phyloP scores from a whole-genome alignment of 805 yeast species.

The Schizosaccharomyces lindneri region DNA sequence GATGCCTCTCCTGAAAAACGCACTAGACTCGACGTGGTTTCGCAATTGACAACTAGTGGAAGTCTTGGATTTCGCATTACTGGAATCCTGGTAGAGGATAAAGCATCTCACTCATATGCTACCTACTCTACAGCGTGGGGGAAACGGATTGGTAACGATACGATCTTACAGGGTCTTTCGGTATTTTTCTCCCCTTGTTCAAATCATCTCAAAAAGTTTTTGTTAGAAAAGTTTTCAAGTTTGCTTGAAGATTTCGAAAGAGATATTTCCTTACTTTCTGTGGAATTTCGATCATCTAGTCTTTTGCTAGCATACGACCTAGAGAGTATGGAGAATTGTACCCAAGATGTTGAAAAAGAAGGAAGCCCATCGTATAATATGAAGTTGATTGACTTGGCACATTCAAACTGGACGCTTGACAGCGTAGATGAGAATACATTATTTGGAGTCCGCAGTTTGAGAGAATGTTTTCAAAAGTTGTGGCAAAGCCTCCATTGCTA shows the following conservation, averaged over 20 bases:
- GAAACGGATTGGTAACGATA: not conserved
- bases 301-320: not conserved
- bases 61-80: conserved; percentile 53
- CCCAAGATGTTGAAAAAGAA: too few relatives aligned
- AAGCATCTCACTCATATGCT: not conserved
- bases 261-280: not conserved
- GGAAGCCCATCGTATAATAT: not conserved
- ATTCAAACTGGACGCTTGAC: not conserved
- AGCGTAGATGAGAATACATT: not conserved
- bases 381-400: not conserved
- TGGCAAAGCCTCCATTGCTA: not conserved
- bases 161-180: not conserved
- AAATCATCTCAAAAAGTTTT: not conserved
- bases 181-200: not conserved
- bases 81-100: conserved; percentile 44
- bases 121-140: not conserved
- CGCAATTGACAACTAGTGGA: conserved; percentile 58
- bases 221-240: not conserved
- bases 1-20: conserved; percentile 33
- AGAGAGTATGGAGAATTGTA: not conserved
- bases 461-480: not conserved
- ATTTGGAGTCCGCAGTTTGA: not conserved
- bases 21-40: conserved; percentile 35
- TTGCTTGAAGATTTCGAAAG: not conserved
- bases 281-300: not conserved